A percentile compares a stretch with the other conserved stretches of the same genome.
Evolutionary conservation across 768 basidiomycete species (phyloP).

Genomic region (Boletus subcaerulescens): DNA sequence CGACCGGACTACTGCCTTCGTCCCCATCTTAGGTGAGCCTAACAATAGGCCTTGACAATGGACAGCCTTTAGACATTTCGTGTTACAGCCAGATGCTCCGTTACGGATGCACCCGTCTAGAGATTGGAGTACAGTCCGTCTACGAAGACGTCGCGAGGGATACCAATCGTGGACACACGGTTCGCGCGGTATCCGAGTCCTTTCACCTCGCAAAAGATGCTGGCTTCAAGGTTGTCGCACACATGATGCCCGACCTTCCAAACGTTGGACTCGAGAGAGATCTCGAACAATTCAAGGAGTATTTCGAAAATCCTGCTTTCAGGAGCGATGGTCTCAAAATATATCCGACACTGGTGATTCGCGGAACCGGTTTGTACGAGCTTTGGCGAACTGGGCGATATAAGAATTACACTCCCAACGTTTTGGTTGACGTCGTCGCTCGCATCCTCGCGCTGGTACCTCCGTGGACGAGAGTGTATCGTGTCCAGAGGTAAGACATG

Average conservation of each 20-base stretch:
- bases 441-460: constrained; percentile 94
- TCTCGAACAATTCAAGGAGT: constrained; percentile 98
- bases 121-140: constrained; percentile 98
- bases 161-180: constrained; percentile 98
- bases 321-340: constrained; percentile 97
- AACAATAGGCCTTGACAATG: background rate
- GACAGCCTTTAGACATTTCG: background rate
- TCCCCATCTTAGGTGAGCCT: constrained; percentile 80
- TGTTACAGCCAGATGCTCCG: constrained; percentile 90
- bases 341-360: constrained; percentile 96
- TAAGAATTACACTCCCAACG: constrained; percentile 99
- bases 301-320: constrained; percentile 98
- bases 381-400: constrained; percentile 96
- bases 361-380: constrained; percentile 94
- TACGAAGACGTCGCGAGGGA: constrained; percentile 99
- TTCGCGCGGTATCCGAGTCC: constrained; percentile 92
- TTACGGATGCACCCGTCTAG: constrained; percentile 96
- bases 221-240: constrained; percentile 99
- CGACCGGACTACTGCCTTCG: constrained; percentile 97
- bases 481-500: constrained; percentile 78
- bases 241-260: constrained; percentile 99
- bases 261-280: constrained; percentile 98
- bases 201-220: constrained; percentile 99
- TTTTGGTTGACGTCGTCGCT: constrained; percentile 95
- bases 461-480: constrained; percentile 98